Evolutionary conservation across 495 filamentous ascomycete genomes (phyloP).

Genomic region (Talaromyces proteolyticus): DNA sequence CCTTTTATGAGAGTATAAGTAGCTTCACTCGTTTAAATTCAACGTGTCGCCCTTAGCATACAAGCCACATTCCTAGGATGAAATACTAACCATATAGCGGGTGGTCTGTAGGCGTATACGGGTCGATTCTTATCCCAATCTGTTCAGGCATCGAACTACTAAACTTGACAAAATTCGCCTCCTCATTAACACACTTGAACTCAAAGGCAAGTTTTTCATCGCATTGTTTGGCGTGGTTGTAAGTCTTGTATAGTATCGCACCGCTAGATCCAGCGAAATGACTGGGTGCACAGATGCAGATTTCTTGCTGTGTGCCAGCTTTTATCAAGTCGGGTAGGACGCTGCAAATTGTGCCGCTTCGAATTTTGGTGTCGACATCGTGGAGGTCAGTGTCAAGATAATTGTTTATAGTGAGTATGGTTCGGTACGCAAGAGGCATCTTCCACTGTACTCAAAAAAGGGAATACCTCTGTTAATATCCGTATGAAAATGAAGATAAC

Average conservation of each 20-base stretch:
- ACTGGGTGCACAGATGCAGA: slow-evolving; percentile 1
- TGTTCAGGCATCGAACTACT: slow-evolving; percentile 6
- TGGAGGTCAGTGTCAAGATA: slow-evolving; percentile 2
- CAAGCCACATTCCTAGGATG: neutral
- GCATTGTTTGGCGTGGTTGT: neutral
- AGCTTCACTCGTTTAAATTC: neutral
- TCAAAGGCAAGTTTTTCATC: slow-evolving; percentile 5
- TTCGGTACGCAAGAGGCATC: slow-evolving; percentile 6
- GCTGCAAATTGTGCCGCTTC: neutral
- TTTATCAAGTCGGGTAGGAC: slow-evolving; percentile 4
- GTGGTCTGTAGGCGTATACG: slow-evolving; percentile 3
- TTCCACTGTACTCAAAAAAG: no score
- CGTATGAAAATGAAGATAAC: no score
- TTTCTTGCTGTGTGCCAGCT: neutral
- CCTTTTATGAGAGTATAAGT: neutral
- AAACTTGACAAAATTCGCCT: slow-evolving; percentile 6
- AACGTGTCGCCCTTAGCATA: no score
- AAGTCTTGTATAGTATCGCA: neutral
- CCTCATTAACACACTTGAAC: slow-evolving; percentile 3
- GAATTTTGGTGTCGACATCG: slow-evolving; percentile 2
- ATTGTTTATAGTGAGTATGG: slow-evolving; percentile 6
- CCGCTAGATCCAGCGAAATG: slow-evolving; percentile 5
- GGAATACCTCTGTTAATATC: no score
- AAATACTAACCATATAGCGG: slow-evolving; percentile 4
- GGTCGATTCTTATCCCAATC: slow-evolving; percentile 1